Evolutionary conservation across 2,329 filamentous ascomycete species (phyloP).

Genomic region (Chrysoporthe deuterocubensis): DNA sequence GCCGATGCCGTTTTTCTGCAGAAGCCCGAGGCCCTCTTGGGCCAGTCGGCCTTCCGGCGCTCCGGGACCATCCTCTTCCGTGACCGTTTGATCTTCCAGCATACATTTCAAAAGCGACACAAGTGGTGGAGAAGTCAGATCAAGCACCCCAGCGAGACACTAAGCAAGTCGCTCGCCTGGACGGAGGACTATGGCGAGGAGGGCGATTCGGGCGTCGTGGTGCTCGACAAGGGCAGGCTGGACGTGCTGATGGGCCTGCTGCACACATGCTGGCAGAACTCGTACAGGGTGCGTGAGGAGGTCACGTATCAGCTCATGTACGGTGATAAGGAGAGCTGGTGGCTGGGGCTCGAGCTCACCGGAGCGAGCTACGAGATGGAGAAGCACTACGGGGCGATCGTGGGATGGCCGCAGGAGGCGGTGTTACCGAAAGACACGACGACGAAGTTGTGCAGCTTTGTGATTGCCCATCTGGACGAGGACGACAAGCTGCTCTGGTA

Average conservation of each 20-base stretch:
- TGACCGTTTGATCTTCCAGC: constrained; percentile 45
- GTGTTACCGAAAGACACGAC: not conserved
- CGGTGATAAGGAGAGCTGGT: constrained; percentile 52
- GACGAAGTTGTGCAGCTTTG: constrained; percentile 44
- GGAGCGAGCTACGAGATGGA: constrained; percentile 45
- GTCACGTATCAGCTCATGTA: constrained; percentile 47
- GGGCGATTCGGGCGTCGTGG: constrained; percentile 46
- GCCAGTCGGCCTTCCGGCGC: constrained; percentile 37
- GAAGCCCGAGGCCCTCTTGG: constrained; percentile 39
- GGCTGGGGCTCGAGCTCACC: constrained; percentile 48
- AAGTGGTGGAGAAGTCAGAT: constrained; percentile 45
- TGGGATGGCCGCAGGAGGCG: constrained; percentile 38
- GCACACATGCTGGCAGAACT: constrained; percentile 51
- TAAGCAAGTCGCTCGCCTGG: constrained; percentile 44
- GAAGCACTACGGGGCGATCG: constrained; percentile 45
- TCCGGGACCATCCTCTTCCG: constrained; percentile 45
- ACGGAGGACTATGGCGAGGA: constrained; percentile 47
- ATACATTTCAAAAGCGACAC: constrained; percentile 39
- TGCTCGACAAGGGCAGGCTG: constrained; percentile 45
- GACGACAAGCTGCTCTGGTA: constrained; percentile 45
- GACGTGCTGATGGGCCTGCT: constrained; percentile 45
- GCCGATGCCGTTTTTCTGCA: constrained; percentile 46
- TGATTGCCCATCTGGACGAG: constrained; percentile 48
- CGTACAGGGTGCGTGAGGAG: constrained; percentile 42
- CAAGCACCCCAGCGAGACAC: constrained; percentile 38